Evolutionary conservation across 169 alveolate species (phyloP).

Genomic region (Plasmodium chabaudi): DNA sequence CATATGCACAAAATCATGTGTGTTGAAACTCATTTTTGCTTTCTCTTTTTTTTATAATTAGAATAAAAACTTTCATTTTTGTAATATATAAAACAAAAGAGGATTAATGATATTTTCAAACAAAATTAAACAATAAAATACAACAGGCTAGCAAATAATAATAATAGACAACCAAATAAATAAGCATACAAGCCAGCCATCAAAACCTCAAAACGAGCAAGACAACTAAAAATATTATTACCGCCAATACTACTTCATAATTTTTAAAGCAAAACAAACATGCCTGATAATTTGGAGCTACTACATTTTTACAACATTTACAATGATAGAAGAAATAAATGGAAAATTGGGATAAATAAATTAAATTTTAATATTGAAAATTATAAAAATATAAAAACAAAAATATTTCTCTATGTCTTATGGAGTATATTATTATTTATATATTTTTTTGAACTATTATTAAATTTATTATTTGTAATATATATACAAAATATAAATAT

Average conservation of each 20-base stretch:
- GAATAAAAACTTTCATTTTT: too few species aligned
- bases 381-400: slow-evolving; percentile 45
- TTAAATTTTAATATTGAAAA: slow-evolving; percentile 40
- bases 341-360: slow-evolving; percentile 45
- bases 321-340: slow-evolving; percentile 55
- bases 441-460: slow-evolving; percentile 36
- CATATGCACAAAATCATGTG: too few species aligned
- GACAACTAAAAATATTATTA: too few species aligned
- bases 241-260: neutral
- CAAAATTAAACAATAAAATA: too few species aligned
- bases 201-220: neutral
- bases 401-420: slow-evolving; percentile 34
- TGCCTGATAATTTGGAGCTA: slow-evolving; percentile 23
- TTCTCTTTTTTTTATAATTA: too few species aligned
- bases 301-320: slow-evolving; percentile 33
- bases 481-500: slow-evolving; percentile 36
- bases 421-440: slow-evolving; percentile 44
- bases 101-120: too few species aligned
- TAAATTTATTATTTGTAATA: slow-evolving; percentile 23
- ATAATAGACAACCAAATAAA: neutral
- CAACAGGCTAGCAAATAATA: neutral
- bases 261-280: slow-evolving; percentile 2
- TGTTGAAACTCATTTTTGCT: too few species aligned
- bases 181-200: neutral
- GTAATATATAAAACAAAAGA: too few species aligned